A percentile compares a stretch with the other conserved stretches of the same genome.
Conservation (phyloP, 208 protist genomes). For the Acanthamoeba healyi region DNA sequence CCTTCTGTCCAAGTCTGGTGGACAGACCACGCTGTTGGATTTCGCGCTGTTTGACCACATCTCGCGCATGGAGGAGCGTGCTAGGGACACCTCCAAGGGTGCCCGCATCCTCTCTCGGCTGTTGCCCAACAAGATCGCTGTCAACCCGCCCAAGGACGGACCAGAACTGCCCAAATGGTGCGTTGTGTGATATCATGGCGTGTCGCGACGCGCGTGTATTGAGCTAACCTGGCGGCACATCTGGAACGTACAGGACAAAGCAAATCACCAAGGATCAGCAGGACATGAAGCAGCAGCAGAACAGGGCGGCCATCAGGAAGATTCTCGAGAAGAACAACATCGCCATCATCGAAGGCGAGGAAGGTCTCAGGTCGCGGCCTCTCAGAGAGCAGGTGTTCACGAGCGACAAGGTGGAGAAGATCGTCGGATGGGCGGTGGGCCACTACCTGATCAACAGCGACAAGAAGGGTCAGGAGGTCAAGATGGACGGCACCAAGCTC, state of each 20-base stretch:
- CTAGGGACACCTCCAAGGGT: conserved; percentile 46
- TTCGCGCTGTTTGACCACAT: conserved; percentile 73
- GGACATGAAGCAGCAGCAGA: conserved; percentile 69
- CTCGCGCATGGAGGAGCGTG: conserved; percentile 62
- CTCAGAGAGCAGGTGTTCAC: conserved; percentile 68
- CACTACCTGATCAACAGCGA: conserved; percentile 57
- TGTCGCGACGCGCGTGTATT: not conserved
- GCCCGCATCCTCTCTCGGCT: conserved; percentile 24
- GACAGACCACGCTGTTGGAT: conserved; percentile 54
- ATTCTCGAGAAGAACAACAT: conserved; percentile 76
- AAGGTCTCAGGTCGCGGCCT: not conserved
- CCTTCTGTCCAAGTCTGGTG: conserved; percentile 66
- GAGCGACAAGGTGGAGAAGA: conserved; percentile 73
- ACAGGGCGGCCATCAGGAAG: conserved; percentile 63
- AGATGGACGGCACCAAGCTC: conserved; percentile 52
- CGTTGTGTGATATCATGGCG: not conserved
- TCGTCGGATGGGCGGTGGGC: conserved; percentile 78
- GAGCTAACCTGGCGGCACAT: not conserved
- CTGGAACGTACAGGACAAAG: not conserved
- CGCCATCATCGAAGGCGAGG: conserved; percentile 10
- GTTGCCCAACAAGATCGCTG: conserved; percentile 67
- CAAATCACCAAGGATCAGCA: conserved; percentile 68
- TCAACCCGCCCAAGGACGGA: conserved; percentile 63
- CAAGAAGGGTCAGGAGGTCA: not conserved
- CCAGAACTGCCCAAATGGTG: conserved; percentile 57